These are phyloP conservation scores for Boehmeria nivea DNA, from an alignment of 306 rosid genomes.

Conservation along the genomic window DNA sequence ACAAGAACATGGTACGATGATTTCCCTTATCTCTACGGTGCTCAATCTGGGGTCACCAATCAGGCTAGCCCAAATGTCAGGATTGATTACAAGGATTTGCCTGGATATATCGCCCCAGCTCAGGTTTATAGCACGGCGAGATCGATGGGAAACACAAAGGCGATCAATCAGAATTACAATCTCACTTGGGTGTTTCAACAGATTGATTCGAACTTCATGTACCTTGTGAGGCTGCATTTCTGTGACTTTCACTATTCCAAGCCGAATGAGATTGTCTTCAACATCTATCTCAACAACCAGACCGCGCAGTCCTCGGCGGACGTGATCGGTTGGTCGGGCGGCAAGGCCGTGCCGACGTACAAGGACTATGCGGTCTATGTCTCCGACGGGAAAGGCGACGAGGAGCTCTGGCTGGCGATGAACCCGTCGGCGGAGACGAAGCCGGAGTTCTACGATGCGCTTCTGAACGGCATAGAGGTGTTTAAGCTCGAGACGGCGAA, in stretches of 20 bases:
- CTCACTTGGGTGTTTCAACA: slow-evolving; percentile 44
- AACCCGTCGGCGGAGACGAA: slow-evolving; percentile 15
- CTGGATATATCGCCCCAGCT: slow-evolving; percentile 28
- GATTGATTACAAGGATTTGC: slow-evolving; percentile 26
- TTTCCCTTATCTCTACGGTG: slow-evolving; percentile 31
- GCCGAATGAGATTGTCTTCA: slow-evolving; percentile 34
- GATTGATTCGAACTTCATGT: slow-evolving; percentile 41
- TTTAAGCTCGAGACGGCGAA: slow-evolving; percentile 32
- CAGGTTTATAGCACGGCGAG: slow-evolving; percentile 34
- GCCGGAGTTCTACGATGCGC: slow-evolving; percentile 31
- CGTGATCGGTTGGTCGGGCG: slow-evolving; percentile 37
- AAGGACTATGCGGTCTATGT: slow-evolving; percentile 26
- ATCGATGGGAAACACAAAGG: slow-evolving; percentile 32
- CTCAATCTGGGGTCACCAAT: slow-evolving; percentile 25
- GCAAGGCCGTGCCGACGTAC: slow-evolving; percentile 24
- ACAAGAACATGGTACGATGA: slow-evolving; percentile 43
- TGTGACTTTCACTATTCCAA: slow-evolving; percentile 28
- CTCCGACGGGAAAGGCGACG: slow-evolving; percentile 4
- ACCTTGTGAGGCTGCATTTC: slow-evolving; percentile 45
- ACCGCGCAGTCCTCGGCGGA: slow-evolving; percentile 29
- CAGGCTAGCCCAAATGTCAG: slow-evolving; percentile 7
- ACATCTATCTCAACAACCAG: slow-evolving; percentile 37
- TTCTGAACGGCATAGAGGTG: slow-evolving; percentile 38
- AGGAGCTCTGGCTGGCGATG: slow-evolving; percentile 38
- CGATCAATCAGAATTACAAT: slow-evolving; percentile 24